These are phyloP conservation scores for Clavariopsis aquatica DNA, from an alignment of 495 filamentous ascomycete species.

Conservation along the genomic window DNA sequence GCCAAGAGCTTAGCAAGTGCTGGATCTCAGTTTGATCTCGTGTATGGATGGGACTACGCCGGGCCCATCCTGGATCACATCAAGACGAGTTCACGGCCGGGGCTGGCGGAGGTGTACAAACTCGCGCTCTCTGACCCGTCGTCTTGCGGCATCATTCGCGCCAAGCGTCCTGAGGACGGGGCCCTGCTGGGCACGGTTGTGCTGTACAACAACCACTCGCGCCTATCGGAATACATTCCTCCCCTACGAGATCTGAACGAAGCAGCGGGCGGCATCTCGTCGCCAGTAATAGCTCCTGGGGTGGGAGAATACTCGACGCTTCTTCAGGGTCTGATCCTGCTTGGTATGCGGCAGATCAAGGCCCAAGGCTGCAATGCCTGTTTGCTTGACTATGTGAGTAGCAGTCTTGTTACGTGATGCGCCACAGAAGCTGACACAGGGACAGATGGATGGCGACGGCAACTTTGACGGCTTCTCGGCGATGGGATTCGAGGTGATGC, in stretches of 20 bases:
- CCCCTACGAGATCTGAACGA: constrained; percentile 58
- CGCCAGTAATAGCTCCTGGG: constrained; percentile 71
- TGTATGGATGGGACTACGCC: constrained; percentile 77
- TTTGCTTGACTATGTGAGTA: constrained; percentile 73
- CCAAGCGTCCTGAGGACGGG: constrained; percentile 67
- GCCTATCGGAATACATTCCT: constrained; percentile 69
- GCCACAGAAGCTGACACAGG: constrained; percentile 7
- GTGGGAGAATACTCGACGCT: constrained; percentile 69
- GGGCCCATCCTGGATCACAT: constrained; percentile 74
- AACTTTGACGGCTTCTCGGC: constrained; percentile 68
- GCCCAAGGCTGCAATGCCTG: constrained; percentile 68
- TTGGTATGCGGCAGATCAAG: constrained; percentile 82
- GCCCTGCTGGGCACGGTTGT: constrained; percentile 79
- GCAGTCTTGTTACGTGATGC: constrained; percentile 3
- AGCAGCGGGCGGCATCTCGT: constrained; percentile 71
- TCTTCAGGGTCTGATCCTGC: constrained; percentile 76
- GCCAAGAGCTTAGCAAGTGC: constrained; percentile 68
- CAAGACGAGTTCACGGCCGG: constrained; percentile 71
- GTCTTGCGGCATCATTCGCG: constrained; percentile 78
- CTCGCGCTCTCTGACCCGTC: constrained; percentile 71
- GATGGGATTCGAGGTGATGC: constrained; percentile 75
- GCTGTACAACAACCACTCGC: constrained; percentile 69
- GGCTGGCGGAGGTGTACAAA: constrained; percentile 80
- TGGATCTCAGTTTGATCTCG: constrained; percentile 71
- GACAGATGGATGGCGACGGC: constrained; percentile 69